Evolutionary conservation across 495 filamentous ascomycete species (phyloP), one percentile per base, ranked within the genome.

Genomic region (Aspergillus egyptiacus): DNA sequence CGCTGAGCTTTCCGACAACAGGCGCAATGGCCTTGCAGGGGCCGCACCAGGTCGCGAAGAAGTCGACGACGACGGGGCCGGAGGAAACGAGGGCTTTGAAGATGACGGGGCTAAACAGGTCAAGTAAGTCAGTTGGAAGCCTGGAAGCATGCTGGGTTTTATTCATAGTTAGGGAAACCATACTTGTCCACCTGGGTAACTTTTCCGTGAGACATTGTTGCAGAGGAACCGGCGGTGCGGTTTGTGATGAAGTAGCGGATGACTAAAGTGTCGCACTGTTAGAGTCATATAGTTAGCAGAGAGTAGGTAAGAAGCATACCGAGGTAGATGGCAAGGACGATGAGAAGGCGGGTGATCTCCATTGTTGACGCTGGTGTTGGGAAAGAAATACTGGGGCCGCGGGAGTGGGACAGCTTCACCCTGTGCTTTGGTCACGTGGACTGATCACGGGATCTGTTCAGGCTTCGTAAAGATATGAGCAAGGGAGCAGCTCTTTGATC

Each of bases 1-100:
- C 58, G 52, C 79, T 75, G 65, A 62, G 83, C 77, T 78, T 74
- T 40, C 76, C 75, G 41, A 93, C 60, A 23, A 74, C 60, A 14
- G 89, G 48, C 10, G 48, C 48, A 6, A 51, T 15, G 40, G 48
- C 48, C 18, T 51, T 51, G 48, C 48, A 51, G 89, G 61, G 89
- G 11, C 88, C 89, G 75, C 89, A 95, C 89, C 89, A 95, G 28
- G 72, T 80, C 17, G 89, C 89, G 60, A 84, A 87, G 68, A 78
- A 87, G 73, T 95, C 89, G 64, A 94, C 61, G 54, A 94, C 71
- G 58, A 90, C 76, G 51, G 87, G 66, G 0, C 78, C 79, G 5
- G 72, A 75, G n/a, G 65, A 61, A 46, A 65, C 77, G 58, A 81
- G 78, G 11, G 74, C 60, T 76, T 72, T 40, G 47, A 50, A 55